Conservation (phyloP, 1,284 basidiomycete genomes). For the Porodaedalea pini region DNA sequence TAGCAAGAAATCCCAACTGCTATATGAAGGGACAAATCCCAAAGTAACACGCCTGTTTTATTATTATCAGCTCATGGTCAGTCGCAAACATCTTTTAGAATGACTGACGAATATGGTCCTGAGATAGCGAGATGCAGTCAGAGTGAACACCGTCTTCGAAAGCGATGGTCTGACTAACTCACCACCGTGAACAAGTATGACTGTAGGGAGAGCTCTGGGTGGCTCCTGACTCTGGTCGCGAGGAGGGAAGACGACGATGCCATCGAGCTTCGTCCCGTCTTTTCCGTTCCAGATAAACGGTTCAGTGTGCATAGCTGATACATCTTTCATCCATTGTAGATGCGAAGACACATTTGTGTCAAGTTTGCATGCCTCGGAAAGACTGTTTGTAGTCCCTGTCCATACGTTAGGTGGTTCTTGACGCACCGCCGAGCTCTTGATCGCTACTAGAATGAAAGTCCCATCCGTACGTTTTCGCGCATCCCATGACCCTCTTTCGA, state of each 20-base stretch:
- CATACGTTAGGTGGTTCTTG: constrained; percentile 22
- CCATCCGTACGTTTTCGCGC: constrained; percentile 17
- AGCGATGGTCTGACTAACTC: neutral
- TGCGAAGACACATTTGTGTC: constrained; percentile 23
- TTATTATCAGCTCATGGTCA: neutral
- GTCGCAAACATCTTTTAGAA: neutral
- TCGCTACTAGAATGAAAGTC: constrained; percentile 15
- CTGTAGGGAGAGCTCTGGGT: constrained; percentile 15
- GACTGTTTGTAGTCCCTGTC: constrained; percentile 12
- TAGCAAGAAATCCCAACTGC: constrained; percentile 15
- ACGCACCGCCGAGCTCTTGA: constrained; percentile 19
- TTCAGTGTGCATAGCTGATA: neutral
- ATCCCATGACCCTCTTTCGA: constrained; percentile 13
- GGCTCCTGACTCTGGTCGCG: neutral
- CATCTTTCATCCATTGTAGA: constrained; percentile 16
- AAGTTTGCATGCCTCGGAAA: neutral
- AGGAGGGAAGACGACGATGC: constrained; percentile 18
- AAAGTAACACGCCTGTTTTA: constrained; percentile 2
- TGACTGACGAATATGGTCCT: constrained; percentile 11
- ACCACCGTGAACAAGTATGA: constrained; percentile 24
- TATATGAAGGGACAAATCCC: constrained; percentile 13
- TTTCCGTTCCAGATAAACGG: constrained; percentile 18
- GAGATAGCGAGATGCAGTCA: neutral
- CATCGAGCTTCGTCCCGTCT: constrained; percentile 20
- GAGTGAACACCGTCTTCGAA: neutral